Evolutionary conservation across 805 yeast genomes (phyloP), one percentile per base, ranked within the genome.

Genomic region (Cyberlindnera mycetangii): DNA sequence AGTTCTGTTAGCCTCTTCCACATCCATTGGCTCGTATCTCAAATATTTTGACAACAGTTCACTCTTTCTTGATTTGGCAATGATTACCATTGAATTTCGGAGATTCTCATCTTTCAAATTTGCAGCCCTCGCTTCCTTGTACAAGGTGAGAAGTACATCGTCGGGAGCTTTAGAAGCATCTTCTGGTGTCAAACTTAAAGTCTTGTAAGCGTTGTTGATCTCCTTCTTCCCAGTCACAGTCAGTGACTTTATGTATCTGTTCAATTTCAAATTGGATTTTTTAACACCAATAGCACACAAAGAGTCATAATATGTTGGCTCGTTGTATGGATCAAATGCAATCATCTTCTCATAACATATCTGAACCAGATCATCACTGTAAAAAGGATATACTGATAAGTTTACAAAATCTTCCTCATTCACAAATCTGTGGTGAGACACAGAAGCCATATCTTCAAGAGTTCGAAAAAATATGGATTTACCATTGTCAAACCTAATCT

Each of bases 291-390:
- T 66, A 32, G 64, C 72, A 7, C 62, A 66, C 27, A 85, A 59
- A 0, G 83, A 75, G 58, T 85, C 89, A 52, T 78, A 74, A 51
- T 81, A 83, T 27, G 66, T 60, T 1, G 85, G 79, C 2, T 58
- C 49, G 37, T 71, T 66, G 0, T 51, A 58, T 0, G 76, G 71
- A 57, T 83, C 87, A 39, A 68, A 45, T 0, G 48, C 41, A 4
- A 60, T 53, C 42, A 73, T 69, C 0, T 60, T 56, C 17, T 73
- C 69, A 55, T 75, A 85, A 32, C 78, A 69, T 16, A 65, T 64
- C 12, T 71, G 68, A 11, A 85, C 65, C 25, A 68, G 60, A 15
- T 70, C 67, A 49, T 79, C 84, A 20, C 68, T 53, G 55, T 78
- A 81, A 49, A 70, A 70, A 16, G 74, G 72, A 12, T 70, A 67